Evolutionary conservation across 768 basidiomycete species (phyloP).

Genomic region (Gloeostereum incarnatum): DNA sequence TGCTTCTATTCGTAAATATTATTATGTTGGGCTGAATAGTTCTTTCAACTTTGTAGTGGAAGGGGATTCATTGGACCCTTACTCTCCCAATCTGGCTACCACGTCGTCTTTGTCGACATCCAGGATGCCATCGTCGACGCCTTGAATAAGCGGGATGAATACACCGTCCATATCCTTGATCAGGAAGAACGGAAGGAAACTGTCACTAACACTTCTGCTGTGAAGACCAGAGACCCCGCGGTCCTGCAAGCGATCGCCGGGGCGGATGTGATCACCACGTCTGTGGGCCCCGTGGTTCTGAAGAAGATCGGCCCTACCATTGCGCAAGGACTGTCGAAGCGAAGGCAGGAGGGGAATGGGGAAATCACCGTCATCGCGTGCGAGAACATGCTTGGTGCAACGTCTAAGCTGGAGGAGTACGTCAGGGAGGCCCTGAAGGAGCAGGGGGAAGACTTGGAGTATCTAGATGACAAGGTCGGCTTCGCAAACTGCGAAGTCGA

Average conservation of each 20-base stretch:
- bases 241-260: constrained; percentile 12
- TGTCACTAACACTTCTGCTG: constrained; percentile 1
- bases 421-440: constrained; percentile 17
- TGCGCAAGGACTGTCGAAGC: constrained; percentile 20
- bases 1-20: too few species aligned
- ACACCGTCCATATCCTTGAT: constrained; percentile 22
- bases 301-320: constrained; percentile 22
- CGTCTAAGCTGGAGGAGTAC: constrained; percentile 17
- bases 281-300: constrained; percentile 24
- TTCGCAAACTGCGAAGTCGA: constrained; percentile 33
- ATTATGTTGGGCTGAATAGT: too few species aligned
- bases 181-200: constrained; percentile 8
- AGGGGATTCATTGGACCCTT: constrained; percentile 26
- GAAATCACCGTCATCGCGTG: constrained; percentile 28
- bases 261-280: constrained; percentile 24
- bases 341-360: constrained; percentile 7
- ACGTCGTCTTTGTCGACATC: constrained; percentile 24
- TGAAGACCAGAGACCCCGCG: constrained; percentile 7
- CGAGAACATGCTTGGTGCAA: constrained; percentile 29
- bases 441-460: constrained; percentile 17
- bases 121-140: constrained; percentile 17
- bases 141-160: constrained; percentile 17
- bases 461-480: constrained; percentile 20
- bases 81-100: constrained; percentile 22
- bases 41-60: too few species aligned